Evolutionary conservation across 768 basidiomycete genomes (phyloP).

Genomic region (Xerocomellus chrysenteron): DNA sequence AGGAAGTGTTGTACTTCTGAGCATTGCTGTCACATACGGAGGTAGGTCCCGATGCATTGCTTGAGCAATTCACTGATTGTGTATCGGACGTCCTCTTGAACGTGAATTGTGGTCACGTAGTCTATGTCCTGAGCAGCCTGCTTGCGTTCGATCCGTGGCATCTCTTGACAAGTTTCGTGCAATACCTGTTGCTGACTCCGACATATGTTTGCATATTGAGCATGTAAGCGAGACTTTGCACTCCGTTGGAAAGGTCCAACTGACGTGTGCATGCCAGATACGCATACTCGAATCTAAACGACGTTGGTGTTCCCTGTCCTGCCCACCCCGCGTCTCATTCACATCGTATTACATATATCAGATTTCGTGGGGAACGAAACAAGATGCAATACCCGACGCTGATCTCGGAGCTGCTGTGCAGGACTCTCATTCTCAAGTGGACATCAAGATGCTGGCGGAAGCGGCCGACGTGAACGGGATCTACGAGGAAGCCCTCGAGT

Average conservation of each 20-base stretch:
- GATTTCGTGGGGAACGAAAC: conserved; percentile 98
- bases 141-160: conserved; percentile 96
- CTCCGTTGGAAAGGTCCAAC: background rate
- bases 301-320: conserved; percentile 42
- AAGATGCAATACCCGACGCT: conserved; percentile 66
- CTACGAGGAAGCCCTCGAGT: conserved; percentile 80
- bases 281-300: conserved; percentile 83
- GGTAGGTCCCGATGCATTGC: conserved; percentile 38
- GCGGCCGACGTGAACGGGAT: conserved; percentile 79
- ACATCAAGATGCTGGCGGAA: conserved; percentile 82
- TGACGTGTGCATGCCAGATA: conserved; percentile 51
- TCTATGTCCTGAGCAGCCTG: conserved; percentile 74
- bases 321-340: conserved; percentile 12
- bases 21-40: conserved; percentile 83
- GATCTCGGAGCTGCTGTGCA: conserved; percentile 86
- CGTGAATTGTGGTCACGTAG: conserved; percentile 33
- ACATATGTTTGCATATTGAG: conserved; percentile 75
- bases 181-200: conserved; percentile 85
- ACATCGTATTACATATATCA: conserved; percentile 25
- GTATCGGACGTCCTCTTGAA: background rate
- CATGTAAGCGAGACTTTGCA: conserved; percentile 49
- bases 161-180: conserved; percentile 86
- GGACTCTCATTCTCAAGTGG: conserved; percentile 77
- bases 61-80: background rate
- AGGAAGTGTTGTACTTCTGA: conserved; percentile 75